These are phyloP conservation scores for Lipomyces chichibuensis DNA, from an alignment of 805 yeast species.

Conservation along the genomic window DNA sequence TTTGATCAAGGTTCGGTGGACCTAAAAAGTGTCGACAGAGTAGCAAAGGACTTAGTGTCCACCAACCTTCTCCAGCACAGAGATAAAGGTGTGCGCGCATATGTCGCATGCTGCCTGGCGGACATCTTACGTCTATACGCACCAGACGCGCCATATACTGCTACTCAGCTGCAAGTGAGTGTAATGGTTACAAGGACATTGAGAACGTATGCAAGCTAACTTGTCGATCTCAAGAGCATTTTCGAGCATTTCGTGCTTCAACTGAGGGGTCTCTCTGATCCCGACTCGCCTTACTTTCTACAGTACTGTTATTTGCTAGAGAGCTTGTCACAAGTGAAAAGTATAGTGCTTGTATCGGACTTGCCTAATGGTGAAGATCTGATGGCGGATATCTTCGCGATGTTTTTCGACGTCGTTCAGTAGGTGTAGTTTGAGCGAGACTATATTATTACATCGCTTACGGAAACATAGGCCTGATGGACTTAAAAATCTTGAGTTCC, in stretches of 20 bases:
- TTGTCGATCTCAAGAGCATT: slow-evolving; percentile 44
- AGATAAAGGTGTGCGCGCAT: slow-evolving; percentile 70
- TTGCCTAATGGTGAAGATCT: slow-evolving; percentile 63
- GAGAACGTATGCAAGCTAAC: background rate
- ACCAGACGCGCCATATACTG: slow-evolving; percentile 86
- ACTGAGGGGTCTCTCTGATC: slow-evolving; percentile 54
- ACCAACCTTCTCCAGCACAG: slow-evolving; percentile 62
- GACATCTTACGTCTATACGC: slow-evolving; percentile 79
- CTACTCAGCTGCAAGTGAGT: slow-evolving; percentile 55
- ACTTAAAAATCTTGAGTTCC: slow-evolving; percentile 54
- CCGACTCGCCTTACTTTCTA: slow-evolving; percentile 60
- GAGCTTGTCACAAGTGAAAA: slow-evolving; percentile 71
- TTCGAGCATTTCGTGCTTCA: slow-evolving; percentile 69
- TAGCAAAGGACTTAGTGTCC: slow-evolving; percentile 58
- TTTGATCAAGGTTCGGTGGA: slow-evolving; percentile 65
- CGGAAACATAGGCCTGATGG: slow-evolving; percentile 23
- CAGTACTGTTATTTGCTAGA: slow-evolving; percentile 69
- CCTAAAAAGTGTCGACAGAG: slow-evolving; percentile 48
- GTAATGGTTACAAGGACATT: background rate
- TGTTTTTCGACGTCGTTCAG: slow-evolving; percentile 60
- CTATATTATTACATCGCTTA: background rate
- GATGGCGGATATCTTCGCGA: slow-evolving; percentile 59
- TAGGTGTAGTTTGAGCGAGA: slow-evolving; percentile 29
- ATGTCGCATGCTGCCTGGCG: slow-evolving; percentile 69
- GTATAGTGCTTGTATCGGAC: slow-evolving; percentile 74